Conservation (phyloP, 2,329 filamentous ascomycete genomes). For the Cercospora sp. region DNA sequence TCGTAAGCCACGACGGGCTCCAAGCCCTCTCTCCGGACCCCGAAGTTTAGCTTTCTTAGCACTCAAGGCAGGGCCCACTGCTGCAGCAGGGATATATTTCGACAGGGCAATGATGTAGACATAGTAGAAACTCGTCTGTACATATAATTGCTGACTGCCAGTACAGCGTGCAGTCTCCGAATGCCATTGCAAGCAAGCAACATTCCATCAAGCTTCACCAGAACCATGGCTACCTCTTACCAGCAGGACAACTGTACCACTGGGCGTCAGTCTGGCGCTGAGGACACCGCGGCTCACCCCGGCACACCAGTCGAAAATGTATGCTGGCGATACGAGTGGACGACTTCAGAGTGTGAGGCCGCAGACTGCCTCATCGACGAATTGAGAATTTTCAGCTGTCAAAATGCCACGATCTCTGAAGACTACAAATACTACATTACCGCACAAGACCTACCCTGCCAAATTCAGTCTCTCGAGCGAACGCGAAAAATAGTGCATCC, state of each 20-base stretch:
- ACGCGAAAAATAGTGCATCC: not conserved
- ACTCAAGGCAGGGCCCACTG: not conserved
- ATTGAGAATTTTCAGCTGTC: not conserved
- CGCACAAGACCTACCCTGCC: not conserved
- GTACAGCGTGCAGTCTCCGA: not conserved
- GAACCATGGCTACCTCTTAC: constrained; percentile 6
- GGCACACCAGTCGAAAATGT: constrained; percentile 5
- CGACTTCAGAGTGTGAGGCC: constrained; percentile 8
- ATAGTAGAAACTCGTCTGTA: not conserved
- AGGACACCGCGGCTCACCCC: constrained; percentile 2
- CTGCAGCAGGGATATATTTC: not conserved
- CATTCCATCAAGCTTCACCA: constrained; percentile 1
- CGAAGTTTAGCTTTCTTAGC: constrained; percentile 7
- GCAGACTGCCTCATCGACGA: not conserved
- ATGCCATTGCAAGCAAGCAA: not conserved
- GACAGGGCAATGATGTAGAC: not conserved
- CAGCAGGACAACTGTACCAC: not conserved
- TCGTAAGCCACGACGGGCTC: not conserved
- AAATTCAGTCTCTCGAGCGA: not conserved
- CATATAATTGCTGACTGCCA: not conserved
- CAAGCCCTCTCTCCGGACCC: not conserved
- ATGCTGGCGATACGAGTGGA: constrained; percentile 3
- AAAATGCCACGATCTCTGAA: constrained; percentile 9
- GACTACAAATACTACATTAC: not conserved
- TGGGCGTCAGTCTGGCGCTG: not conserved